A percentile compares a stretch with the other conserved stretches of the same genome.
These are phyloP conservation scores for Oryza longistaminata DNA, from an alignment of 176 grass and related monocot genomes.

Conservation along the genomic window DNA sequence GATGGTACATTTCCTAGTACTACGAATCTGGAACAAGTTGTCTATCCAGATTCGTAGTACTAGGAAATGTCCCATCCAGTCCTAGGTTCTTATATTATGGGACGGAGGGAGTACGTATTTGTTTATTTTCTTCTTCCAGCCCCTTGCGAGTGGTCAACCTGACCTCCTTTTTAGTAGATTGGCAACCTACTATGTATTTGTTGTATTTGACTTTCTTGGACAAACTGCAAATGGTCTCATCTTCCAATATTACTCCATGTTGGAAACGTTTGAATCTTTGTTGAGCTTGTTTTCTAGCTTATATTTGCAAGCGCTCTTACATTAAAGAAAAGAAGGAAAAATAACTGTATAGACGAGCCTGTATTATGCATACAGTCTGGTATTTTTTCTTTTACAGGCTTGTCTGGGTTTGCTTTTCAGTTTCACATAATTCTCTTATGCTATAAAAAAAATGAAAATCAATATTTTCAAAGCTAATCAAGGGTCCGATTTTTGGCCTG, in stretches of 20 bases:
- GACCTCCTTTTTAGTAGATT: constrained; percentile 16
- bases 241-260: constrained; percentile 29
- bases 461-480: not conserved
- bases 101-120: too few relatives aligned
- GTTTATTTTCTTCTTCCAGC: constrained; percentile 1
- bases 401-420: constrained; percentile 2
- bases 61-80: too few relatives aligned
- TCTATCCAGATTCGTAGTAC: too few relatives aligned
- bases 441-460: too few relatives aligned
- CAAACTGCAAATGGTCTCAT: not conserved
- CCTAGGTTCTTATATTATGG: too few relatives aligned
- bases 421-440: not conserved
- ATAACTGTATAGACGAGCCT: not conserved
- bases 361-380: not conserved
- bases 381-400: constrained; percentile 3
- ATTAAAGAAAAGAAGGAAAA: constrained; percentile 20
- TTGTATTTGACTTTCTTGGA: constrained; percentile 26
- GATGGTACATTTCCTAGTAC: too few relatives aligned
- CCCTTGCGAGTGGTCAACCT: not conserved
- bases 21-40: too few relatives aligned
- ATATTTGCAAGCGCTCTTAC: constrained; percentile 2
- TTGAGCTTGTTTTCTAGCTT: constrained; percentile 11
- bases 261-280: constrained; percentile 25
- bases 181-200: not conserved
- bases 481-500: not conserved